Percentiles rank a stretch among this genome's conserved stretches.
Evolutionary conservation across 1,284 basidiomycete species (phyloP).

Genomic region (Amylostereum chailletii): DNA sequence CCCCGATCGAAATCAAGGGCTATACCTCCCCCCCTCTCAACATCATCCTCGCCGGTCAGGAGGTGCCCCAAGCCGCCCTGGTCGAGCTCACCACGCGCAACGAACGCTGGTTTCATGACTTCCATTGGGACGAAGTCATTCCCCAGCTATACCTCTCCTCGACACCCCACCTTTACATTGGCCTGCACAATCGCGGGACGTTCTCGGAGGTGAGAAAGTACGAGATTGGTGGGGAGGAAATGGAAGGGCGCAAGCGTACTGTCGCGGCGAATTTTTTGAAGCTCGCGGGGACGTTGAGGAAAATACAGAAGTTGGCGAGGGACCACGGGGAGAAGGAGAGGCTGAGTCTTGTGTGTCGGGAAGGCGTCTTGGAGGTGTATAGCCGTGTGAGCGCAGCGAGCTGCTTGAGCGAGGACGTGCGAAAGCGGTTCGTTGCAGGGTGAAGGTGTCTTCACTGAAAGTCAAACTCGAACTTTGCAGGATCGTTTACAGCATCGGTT

Average conservation of each 20-base stretch:
- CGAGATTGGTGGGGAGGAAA: slow-evolving; percentile 16
- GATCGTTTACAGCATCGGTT: too few relatives aligned
- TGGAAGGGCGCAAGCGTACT: slow-evolving; percentile 18
- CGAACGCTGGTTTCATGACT: slow-evolving; percentile 18
- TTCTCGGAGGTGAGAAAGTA: slow-evolving; percentile 31
- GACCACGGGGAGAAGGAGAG: slow-evolving; percentile 32
- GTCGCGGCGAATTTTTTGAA: slow-evolving; percentile 28
- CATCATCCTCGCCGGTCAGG: slow-evolving; percentile 28
- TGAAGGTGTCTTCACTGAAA: too few relatives aligned
- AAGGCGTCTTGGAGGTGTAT: slow-evolving; percentile 32
- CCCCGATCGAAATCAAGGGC: too few relatives aligned
- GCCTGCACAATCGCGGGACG: slow-evolving; percentile 31
- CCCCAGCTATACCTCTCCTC: slow-evolving; percentile 44
- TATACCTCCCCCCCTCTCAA: slow-evolving; percentile 19
- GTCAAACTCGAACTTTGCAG: too few relatives aligned
- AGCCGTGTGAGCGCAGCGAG: not conserved
- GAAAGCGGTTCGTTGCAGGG: too few relatives aligned
- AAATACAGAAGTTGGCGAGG: slow-evolving; percentile 33
- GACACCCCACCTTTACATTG: slow-evolving; percentile 38
- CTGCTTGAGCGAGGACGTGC: too few relatives aligned
- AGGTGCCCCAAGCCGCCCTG: slow-evolving; percentile 32
- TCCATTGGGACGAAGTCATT: slow-evolving; percentile 38
- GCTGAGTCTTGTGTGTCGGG: slow-evolving; percentile 36
- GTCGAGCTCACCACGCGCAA: slow-evolving; percentile 42
- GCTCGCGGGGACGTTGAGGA: slow-evolving; percentile 28